Evolutionary conservation across 345 rosid species (phyloP).

Genomic region (Kernera saxatilis): DNA sequence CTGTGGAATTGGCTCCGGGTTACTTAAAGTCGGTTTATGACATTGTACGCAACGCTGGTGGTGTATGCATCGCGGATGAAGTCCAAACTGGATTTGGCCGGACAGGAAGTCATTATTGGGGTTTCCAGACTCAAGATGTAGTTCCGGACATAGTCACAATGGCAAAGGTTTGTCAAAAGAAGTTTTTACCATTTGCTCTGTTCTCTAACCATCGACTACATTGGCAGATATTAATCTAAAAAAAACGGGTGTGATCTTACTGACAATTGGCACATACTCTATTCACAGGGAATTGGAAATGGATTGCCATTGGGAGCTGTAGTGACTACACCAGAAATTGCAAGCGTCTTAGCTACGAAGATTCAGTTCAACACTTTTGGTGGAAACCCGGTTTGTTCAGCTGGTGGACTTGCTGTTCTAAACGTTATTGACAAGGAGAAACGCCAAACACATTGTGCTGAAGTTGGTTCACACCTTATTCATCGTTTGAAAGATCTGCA

Average conservation of each 20-base stretch:
- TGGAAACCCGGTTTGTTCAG: constrained; percentile 98
- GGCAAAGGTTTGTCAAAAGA: constrained; percentile 69
- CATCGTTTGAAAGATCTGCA: constrained; percentile 65
- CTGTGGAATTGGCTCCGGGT: constrained; percentile 94
- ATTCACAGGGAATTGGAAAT: constrained; percentile 76
- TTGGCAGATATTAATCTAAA: neutral
- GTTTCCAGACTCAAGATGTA: constrained; percentile 87
- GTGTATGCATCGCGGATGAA: constrained; percentile 94
- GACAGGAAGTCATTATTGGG: constrained; percentile 95
- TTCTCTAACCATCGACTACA: neutral
- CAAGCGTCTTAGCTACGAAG: constrained; percentile 76
- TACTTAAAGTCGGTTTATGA: constrained; percentile 77
- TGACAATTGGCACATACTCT: neutral
- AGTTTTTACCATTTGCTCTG: neutral
- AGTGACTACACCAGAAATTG: constrained; percentile 95
- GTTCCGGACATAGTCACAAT: constrained; percentile 92
- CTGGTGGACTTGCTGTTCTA: constrained; percentile 90
- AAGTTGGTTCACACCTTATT: constrained; percentile 70
- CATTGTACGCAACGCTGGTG: constrained; percentile 76
- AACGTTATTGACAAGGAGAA: constrained; percentile 85
- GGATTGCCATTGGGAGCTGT: constrained; percentile 96
- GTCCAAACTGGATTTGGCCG: constrained; percentile 95
- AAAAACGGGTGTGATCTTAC: neutral
- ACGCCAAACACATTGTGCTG: constrained; percentile 78
- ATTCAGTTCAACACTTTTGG: constrained; percentile 91